A percentile compares a stretch with the other conserved stretches of the same genome.
Evolutionary conservation across 2,329 filamentous ascomycete species (phyloP).

Genomic region (Lasiodiplodia citricola): DNA sequence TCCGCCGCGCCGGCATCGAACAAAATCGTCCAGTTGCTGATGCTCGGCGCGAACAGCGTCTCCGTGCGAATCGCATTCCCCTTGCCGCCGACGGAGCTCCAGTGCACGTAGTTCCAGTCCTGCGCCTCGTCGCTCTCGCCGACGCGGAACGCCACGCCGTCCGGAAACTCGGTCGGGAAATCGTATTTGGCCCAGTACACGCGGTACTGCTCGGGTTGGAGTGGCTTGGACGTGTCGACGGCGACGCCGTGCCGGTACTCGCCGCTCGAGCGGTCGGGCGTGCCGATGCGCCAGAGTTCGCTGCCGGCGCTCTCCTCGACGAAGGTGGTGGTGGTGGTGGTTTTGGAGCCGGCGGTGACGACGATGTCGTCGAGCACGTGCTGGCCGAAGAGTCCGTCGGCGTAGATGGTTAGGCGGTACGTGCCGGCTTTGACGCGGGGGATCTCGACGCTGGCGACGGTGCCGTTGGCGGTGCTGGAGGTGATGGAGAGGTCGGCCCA

Average conservation of each 20-base stretch:
- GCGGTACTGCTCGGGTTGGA: conserved; percentile 62
- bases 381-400: conserved; percentile 66
- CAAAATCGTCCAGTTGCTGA: conserved; percentile 66
- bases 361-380: conserved; percentile 59
- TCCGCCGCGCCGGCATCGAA: conserved; percentile 56
- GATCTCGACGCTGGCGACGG: conserved; percentile 55
- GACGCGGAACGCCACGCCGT: conserved; percentile 63
- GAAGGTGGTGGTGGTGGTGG: conserved; percentile 54
- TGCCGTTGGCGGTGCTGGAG: not conserved
- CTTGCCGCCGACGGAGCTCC: conserved; percentile 66
- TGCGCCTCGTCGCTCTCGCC: conserved; percentile 55
- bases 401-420: conserved; percentile 68
- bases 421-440: conserved; percentile 61
- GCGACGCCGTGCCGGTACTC: conserved; percentile 65
- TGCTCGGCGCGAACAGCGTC: conserved; percentile 50
- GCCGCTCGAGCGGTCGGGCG: conserved; percentile 65
- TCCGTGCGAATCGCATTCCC: conserved; percentile 55
- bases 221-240: conserved; percentile 54
- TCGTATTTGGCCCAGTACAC: conserved; percentile 68
- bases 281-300: conserved; percentile 68
- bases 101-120: conserved; percentile 70
- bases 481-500: conserved; percentile 55
- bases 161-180: conserved; percentile 63
- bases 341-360: conserved; percentile 50
- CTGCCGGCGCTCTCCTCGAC: conserved; percentile 60